phyloP scores from a whole-genome alignment of 225 moss, liverwort and hornwort species.

The Sphagnum tenellum region DNA sequence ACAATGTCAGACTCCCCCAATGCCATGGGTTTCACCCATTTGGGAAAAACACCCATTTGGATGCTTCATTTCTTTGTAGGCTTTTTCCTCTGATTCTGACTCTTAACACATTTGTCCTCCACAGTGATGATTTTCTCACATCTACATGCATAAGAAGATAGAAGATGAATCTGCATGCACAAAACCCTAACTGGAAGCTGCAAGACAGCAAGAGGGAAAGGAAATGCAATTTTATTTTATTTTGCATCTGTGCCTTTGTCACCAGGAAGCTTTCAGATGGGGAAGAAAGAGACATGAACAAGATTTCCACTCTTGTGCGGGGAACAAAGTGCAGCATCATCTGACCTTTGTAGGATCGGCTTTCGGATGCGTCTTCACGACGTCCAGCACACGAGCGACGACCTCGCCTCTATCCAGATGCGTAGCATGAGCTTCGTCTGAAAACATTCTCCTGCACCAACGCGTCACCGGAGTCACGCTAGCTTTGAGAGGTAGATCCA shows the following conservation, averaged over 20 bases:
- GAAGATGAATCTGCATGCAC: not conserved
- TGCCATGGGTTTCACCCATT: too few species aligned
- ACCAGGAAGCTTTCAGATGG: not conserved
- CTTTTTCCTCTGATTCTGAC: too few species aligned
- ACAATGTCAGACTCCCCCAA: too few species aligned
- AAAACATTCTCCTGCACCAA: conserved; percentile 23
- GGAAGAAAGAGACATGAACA: conserved; percentile 1
- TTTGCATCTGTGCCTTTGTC: not conserved
- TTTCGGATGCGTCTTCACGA: conserved; percentile 69
- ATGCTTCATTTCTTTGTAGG: too few species aligned
- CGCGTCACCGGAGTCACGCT: conserved; percentile 2
- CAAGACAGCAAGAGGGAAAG: not conserved
- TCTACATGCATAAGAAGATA: not conserved
- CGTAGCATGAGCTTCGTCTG: conserved; percentile 53
- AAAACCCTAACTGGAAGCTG: not conserved
- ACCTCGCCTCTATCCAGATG: conserved; percentile 66
- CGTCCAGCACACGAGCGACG: conserved; percentile 58
- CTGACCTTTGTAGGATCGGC: conserved; percentile 75
- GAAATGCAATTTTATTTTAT: not conserved
- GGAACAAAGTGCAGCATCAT: not conserved
- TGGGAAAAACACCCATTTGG: too few species aligned
- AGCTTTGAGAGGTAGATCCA: conserved; percentile 1
- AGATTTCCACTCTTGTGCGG: not conserved
- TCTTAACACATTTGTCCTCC: too few species aligned
- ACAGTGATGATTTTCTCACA: too few species aligned